Base-by-base conservation (phyloP, 1,139 yeast species). In the Kodamaea plutei region DNA sequence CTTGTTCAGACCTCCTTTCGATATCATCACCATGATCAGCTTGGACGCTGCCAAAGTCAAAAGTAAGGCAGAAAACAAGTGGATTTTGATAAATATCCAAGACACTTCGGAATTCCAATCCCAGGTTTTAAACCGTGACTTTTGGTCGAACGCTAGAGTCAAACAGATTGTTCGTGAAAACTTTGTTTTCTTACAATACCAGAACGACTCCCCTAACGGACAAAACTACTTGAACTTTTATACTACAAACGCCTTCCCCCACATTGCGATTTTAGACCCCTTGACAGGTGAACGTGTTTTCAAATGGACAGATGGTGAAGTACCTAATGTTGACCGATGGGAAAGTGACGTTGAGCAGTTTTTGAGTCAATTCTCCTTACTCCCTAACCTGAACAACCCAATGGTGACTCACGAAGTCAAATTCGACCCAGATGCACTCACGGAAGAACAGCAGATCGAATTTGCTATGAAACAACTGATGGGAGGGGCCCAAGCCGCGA, bases 1-100 rank as follows among this genome's bases (percentile, higher is more conserved):
- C 38, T 64, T 91, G 22, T 91, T 89, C 57, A 68, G 93, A 39
- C 98, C 98, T 0, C 98, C 98, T 0, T 91, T 87, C 59, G 97
- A 91, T 47, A 63, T 91, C 26, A 87, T 91, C 54, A 65, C 78
- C 13, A 75, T 73, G 40, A 45, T 78, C 9, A 76, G 73, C 38
- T 58, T 93, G 15, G 94, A 85, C 23, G 57, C 69, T 7, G 98
- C 97, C 3, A 83, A 79, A 46, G 45, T 52, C 2, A 64, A 69
- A 40, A 97, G 95, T 1, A 70, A 79, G 36, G 60, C 58, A 26
- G 69, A 67, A 34, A 64, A 74, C 37, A 85, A 82, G 56, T 89
- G 97, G 96, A 69, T 93, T 11, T 61, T 93, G 45, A 69, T 91
- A 19, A 93, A 91, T 52, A 76, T 93, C 28, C 98, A 93, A 55